Evolutionary conservation across 2,329 filamentous ascomycete species (phyloP), one percentile per base, ranked within the genome.

Genomic region (Neofusicoccum sp.): DNA sequence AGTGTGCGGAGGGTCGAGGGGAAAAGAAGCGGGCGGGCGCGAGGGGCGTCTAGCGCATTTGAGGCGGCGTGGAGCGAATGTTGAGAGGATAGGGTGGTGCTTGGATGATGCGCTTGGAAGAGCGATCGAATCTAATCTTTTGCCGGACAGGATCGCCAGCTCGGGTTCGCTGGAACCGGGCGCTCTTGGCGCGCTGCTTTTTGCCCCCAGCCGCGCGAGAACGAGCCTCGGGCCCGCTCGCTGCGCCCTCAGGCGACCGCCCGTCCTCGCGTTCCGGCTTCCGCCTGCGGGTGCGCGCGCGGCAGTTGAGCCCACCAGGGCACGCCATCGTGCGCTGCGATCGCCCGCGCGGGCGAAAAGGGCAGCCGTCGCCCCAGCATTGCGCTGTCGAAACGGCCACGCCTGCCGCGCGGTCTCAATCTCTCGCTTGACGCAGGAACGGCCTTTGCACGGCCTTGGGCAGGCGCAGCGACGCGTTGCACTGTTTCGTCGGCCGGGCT

Each of bases 11-110:
- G 20, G 14, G 20, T 5, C 20, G 57, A 43, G 34, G 43, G 24
- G 28, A 34, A 4, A 16, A 11, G 26, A 11, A 8, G 31, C 8
- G 26, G 28, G 57, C 14, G 9, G 30, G 28, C 20, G 26, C 5
- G 28, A 48, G 40, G 36, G 48, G 54, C 30, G 41, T 54, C 48
- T 54, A 60, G 54, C 54, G 54, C 54, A 45, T 58, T 58, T 43
- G 51, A 56, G 16, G 20, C 41, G 53, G 28, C 53, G 53, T 44
- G 41, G 40, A 26, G 48, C n/a, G 40, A 28, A 28, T 58, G 54
- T 47, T 58, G 43, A 30, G 54, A 58, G 51, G 51, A 56, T 33
- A 56, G 36, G 40, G 40, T 58, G 41, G 40, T 28, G 31, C 41
- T 26, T 47, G 40, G 54, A 12, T 31, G 38, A 34, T 26, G 28